These are phyloP conservation scores for Petunia secreta DNA, from an alignment of 257 asterid genomes.

Conservation along the genomic window DNA sequence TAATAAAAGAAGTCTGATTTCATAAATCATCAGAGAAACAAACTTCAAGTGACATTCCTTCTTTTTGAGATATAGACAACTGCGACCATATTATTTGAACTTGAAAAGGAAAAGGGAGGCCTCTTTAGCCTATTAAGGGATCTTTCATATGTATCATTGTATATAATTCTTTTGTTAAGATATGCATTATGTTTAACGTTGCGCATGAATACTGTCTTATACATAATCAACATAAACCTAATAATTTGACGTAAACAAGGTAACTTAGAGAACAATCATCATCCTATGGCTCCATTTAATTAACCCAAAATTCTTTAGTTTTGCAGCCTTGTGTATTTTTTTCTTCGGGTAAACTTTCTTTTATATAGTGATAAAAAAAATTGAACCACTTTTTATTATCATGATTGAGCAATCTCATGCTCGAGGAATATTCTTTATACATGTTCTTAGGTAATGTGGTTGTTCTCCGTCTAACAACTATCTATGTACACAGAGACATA, in stretches of 20 bases:
- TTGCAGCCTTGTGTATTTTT: slow-evolving; percentile 7
- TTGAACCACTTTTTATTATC: slow-evolving; percentile 9
- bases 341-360: not conserved
- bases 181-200: not conserved
- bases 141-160: not conserved
- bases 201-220: not conserved
- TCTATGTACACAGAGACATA: slow-evolving; percentile 62
- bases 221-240: slow-evolving; percentile 21
- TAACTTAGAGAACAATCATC: not conserved
- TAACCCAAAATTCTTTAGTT: not conserved
- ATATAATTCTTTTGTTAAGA: not conserved
- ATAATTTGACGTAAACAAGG: not conserved
- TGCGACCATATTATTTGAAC: not conserved
- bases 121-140: slow-evolving; percentile 11
- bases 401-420: slow-evolving; percentile 2
- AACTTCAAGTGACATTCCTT: slow-evolving; percentile 13
- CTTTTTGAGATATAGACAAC: not conserved
- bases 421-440: not conserved
- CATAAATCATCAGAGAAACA: slow-evolving; percentile 2
- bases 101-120: not conserved
- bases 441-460: not conserved
- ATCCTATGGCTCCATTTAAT: not conserved
- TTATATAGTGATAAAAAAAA: not conserved
- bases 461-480: slow-evolving; percentile 26
- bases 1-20: not conserved